Evolutionary conservation across 2,329 filamentous ascomycete genomes (phyloP), one percentile per base, ranked within the genome.

Genomic region (Aspergillus fumigatus): DNA sequence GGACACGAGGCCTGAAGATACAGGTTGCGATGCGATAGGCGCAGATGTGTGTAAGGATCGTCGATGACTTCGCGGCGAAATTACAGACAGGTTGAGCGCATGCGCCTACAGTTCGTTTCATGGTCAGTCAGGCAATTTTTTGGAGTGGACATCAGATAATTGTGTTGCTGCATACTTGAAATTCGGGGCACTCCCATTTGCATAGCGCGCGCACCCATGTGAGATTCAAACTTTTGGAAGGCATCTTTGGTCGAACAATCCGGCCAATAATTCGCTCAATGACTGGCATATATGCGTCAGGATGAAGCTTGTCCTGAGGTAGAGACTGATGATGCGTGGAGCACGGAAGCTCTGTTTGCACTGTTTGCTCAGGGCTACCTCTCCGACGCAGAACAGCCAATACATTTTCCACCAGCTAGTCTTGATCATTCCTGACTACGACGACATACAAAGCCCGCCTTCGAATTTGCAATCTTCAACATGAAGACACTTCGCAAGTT

Each of bases 281-380:
- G 9, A 10, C 23, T 26, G 23, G 14, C 11, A 14, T 26, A 47
- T 47, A 47, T 47, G 43, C 10, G 23, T 21, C 21, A 5, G 5
- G 11, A 26, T 23, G 43, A 47, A 47, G 43, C 21, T 50, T 50
- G 49, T 55, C 27, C 41, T 52, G 43, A 54, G 53, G 55, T 55
- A 57, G 25, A 17, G 17, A 19, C 49, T 52, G 17, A 14, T 43
- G 29, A 50, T 29, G 25, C 47, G 32, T 32, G 14, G n/a, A 43
- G 43, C 17, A 26, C 52, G 45, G 48, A 10, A 48, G 48, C 51
- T 19, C 14, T 64, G 67, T 72, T 70, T 70, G 67, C 65, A 69
- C 43, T 66, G 68, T 71, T 71, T 70, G 67, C 54, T 50, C 21
- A 6, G 6, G 1, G 26, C 11, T 23, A 47, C 5, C 23, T 47